Base-by-base conservation (phyloP, 1,284 basidiomycete species). In the Kwoniella shivajii region DNA sequence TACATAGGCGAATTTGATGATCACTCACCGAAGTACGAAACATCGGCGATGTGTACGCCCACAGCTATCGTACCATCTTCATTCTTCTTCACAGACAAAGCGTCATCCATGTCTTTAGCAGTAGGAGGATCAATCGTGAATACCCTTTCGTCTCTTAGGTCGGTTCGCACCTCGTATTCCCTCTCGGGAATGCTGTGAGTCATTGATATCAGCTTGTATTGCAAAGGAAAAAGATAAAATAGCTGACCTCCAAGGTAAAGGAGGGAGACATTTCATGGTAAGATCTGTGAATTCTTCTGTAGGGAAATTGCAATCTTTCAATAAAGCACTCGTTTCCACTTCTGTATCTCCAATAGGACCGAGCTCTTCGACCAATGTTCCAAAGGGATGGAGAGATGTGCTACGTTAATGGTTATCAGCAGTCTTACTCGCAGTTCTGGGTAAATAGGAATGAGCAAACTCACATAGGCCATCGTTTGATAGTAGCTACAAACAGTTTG, bases 251-350 rank as follows among this genome's bases (percentile, higher is more conserved):
- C 92, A 98, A 9, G 94, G 93, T 57, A 89, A 83, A 36, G 95
- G 92, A 29, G 96, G 96, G 30, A 99, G 80, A 74, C 94, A 97
- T 77, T 97, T 97, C 68, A 93, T 78, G n/a, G 96, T 93, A 68
- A 89, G 89, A 45, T 94, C 92, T 14, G 87, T 84, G 75, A 94
- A 94, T 63, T 95, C 92, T 74, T 95, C 92, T 0, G 90, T 90
- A 1, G 92, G 92, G 85, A 94, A 94, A 78, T 98, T 97, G 82
- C 92, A 96, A 76, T 99, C 95, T 78, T 98, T 98, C 65, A 99
- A 83, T 57, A 99, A 81, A 13, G 96, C 96, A 65, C 91, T 93
- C 1, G 95, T 98, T 79, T 99, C 95, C 7, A 97, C 94, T 78
- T 98, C 93, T 49, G 94, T 88, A 66, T 98, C 90, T 39, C 96